A percentile compares a stretch with the other conserved stretches of the same genome.
Evolutionary conservation across 2,329 filamentous ascomycete genomes (phyloP).

Genomic region (Tolypocladium guangdongense): DNA sequence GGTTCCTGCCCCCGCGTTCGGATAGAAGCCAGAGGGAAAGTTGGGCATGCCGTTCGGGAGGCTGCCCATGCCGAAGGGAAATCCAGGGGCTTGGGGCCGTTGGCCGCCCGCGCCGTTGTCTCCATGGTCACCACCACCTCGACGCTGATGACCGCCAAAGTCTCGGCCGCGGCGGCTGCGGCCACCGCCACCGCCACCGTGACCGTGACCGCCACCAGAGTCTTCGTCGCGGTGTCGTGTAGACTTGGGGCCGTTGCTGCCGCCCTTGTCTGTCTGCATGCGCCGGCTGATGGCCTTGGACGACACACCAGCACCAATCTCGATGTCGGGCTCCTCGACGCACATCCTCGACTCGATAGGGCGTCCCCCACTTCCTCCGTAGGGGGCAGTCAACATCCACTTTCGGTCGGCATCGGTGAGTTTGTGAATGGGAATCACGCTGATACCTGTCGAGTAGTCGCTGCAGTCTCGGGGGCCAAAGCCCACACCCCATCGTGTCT

Average conservation of each 20-base stretch:
- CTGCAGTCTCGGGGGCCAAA: constrained; percentile 96
- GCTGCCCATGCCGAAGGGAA: constrained; percentile 29
- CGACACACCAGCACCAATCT: constrained; percentile 93
- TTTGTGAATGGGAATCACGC: constrained; percentile 82
- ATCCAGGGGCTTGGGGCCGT: constrained; percentile 14
- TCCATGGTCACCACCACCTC: constrained; percentile 9
- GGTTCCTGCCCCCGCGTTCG: constrained; percentile 11
- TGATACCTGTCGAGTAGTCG: constrained; percentile 86
- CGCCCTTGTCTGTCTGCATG: constrained; percentile 59
- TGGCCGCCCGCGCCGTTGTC: constrained; percentile 6
- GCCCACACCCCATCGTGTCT: constrained; percentile 95
- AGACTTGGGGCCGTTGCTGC: constrained; percentile 53
- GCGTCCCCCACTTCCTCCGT: constrained; percentile 79
- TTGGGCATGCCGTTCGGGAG: constrained; percentile 31
- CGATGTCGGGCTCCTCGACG: constrained; percentile 95
- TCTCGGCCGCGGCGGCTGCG: constrained; percentile 19
- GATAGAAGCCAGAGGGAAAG: constrained; percentile 29
- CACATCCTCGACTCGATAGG: constrained; percentile 73
- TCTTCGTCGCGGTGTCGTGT: constrained; percentile 35
- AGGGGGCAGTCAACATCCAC: constrained; percentile 92
- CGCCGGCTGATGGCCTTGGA: constrained; percentile 72
- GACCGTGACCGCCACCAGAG: constrained; percentile 1
- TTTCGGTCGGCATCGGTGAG: constrained; percentile 94
- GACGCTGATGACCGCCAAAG: constrained; percentile 3
- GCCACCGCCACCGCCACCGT: constrained; percentile 9